Evolutionary conservation across 2,329 filamentous ascomycete species (phyloP), one percentile per base, ranked within the genome.

Genomic region (Alternaria longipes): DNA sequence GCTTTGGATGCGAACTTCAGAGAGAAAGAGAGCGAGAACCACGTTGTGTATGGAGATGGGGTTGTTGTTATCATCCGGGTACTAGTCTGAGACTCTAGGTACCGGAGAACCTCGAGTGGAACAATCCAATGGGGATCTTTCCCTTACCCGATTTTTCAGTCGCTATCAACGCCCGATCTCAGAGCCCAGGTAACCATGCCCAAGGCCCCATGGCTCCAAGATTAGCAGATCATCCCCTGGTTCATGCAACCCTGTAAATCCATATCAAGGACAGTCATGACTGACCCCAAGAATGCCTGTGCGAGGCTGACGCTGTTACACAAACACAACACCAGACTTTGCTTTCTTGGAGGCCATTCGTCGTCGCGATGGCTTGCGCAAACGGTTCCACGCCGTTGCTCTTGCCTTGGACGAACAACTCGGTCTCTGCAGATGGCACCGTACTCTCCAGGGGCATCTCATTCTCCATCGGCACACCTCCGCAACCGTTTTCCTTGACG

Each of bases 381-480:
- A 67, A 67, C 41, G 63, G 65, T 55, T 67, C 65, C 12, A 59
- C 40, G 46, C 63, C 65, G 44, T 54, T 68, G 60, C 54, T 68
- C 11, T 24, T 68, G 42, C 65, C 65, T 3, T 68, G 65, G 65
- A 59, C 65, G 16, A 68, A 68, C 56, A 62, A 65, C 38, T 57
- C 65, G 22, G 61, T 64, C 22, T 64, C 65, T 8, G 56, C 63
- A 22, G 54, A 57, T 9, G 63, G 61, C 52, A 50, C 56, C 16
- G 59, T 66, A 32, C 32, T 66, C 26, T 62, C 63, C n/a, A 62
- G 64, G 45, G 65, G 65, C 40, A 62, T 68, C 22, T 64, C 63
- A 0, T 68, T 68, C 41, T 45, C 61, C 20, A 56, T 68, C 20
- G 65, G 65, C 16, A 68, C 65, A 18, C 65, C 63, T 53, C 59